These are phyloP conservation scores for Lipomyces yamanashiensis DNA, from an alignment of 805 yeast genomes.

Conservation along the genomic window DNA sequence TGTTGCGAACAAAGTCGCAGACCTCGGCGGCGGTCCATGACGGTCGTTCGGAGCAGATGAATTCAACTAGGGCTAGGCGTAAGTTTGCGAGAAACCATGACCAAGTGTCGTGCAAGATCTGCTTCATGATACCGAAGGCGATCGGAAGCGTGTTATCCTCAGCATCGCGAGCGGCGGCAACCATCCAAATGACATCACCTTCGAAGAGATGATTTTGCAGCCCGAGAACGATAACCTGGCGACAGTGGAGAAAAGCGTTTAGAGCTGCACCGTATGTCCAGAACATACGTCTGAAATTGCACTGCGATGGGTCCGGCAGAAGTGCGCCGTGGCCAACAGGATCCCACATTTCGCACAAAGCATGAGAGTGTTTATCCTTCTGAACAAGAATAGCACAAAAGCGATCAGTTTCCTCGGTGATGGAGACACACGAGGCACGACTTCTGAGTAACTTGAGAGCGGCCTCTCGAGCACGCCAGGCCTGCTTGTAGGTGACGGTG, in stretches of 20 bases:
- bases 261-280: conserved; percentile 21
- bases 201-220: background rate
- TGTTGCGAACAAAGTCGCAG: conserved; percentile 14
- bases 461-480: conserved; percentile 33
- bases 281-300: conserved; percentile 25
- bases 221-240: conserved; percentile 23
- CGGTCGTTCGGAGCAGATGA: conserved; percentile 2
- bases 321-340: conserved; percentile 26
- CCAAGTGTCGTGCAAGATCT: conserved; percentile 9
- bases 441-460: conserved; percentile 13
- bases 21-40: conserved; percentile 12
- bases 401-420: conserved; percentile 6
- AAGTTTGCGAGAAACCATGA: conserved; percentile 21
- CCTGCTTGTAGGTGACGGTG: conserved; percentile 30
- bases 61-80: conserved; percentile 12
- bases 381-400: conserved; percentile 3
- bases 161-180: conserved; percentile 27
- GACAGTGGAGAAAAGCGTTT: conserved; percentile 16
- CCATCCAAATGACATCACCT: conserved; percentile 5
- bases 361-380: conserved; percentile 14
- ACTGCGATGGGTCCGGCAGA: conserved; percentile 22
- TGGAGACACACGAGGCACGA: conserved; percentile 14
- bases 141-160: conserved; percentile 19
- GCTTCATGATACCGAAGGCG: conserved; percentile 20
- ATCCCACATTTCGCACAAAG: conserved; percentile 20